Percentiles rank a stretch among this genome's conserved stretches.
Conservation (phyloP, 306 rosid species). For the Castanea sativa region DNA sequence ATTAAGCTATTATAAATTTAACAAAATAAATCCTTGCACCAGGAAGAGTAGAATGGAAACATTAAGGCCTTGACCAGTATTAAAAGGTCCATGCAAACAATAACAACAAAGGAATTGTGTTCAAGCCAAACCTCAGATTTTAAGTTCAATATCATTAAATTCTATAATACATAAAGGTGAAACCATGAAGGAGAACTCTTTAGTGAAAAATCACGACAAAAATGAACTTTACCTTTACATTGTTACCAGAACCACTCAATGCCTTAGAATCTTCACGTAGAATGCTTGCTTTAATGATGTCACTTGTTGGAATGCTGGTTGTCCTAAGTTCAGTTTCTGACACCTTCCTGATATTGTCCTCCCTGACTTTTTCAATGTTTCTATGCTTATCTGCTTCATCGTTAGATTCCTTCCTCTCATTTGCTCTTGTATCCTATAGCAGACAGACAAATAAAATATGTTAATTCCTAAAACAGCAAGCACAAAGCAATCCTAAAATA, state of each 20-base stretch:
- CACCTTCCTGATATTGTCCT: constrained; percentile 21
- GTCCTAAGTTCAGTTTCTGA: constrained; percentile 34
- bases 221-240: constrained; percentile 38
- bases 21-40: neutral
- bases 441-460: constrained; percentile 27
- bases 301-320: constrained; percentile 26
- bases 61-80: neutral
- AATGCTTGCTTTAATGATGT: constrained; percentile 32
- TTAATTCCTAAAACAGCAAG: constrained; percentile 11
- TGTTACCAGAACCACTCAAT: constrained; percentile 26
- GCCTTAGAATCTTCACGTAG: constrained; percentile 23
- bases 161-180: constrained; percentile 10
- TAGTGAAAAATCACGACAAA: constrained; percentile 13
- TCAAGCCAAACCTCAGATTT: neutral
- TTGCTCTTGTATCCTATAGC: constrained; percentile 53
- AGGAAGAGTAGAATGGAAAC: neutral
- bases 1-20: neutral
- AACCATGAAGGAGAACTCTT: neutral
- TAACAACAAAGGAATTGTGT: no score
- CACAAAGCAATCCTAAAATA: constrained; percentile 7
- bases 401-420: constrained; percentile 37
- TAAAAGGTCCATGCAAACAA: no score
- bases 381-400: constrained; percentile 31
- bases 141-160: neutral
- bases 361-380: constrained; percentile 30